phyloP scores from a whole-genome alignment of 768 basidiomycete species.

The Russula vinacea region DNA sequence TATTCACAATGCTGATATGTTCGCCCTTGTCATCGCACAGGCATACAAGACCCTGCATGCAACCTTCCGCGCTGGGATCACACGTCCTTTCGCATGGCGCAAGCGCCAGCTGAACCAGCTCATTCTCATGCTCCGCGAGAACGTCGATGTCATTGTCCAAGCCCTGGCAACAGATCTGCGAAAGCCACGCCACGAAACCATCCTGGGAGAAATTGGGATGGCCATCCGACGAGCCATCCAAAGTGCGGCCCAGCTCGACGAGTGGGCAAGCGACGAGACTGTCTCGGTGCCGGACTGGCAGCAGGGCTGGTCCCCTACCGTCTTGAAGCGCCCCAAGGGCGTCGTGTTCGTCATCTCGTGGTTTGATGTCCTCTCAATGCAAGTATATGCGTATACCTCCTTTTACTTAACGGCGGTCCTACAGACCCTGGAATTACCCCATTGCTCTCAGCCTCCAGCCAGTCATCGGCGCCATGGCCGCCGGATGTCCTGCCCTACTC shows the following conservation, averaged over 20 bases:
- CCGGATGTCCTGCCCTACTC: conserved; percentile 66
- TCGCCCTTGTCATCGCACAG: not conserved
- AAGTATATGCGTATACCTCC: not conserved
- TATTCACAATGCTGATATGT: not conserved
- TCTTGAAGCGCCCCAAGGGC: conserved; percentile 59
- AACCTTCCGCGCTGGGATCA: conserved; percentile 63
- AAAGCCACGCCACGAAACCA: conserved; percentile 32
- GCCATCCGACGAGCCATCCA: conserved; percentile 35
- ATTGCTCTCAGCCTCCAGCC: conserved; percentile 22
- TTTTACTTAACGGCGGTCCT: not conserved
- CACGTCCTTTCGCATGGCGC: conserved; percentile 57
- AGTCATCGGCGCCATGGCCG: conserved; percentile 62
- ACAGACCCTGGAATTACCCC: conserved; percentile 25
- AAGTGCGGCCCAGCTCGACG: conserved; percentile 47
- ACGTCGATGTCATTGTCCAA: conserved; percentile 49
- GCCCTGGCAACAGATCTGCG: conserved; percentile 40
- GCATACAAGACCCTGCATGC: conserved; percentile 30
- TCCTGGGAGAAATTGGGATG: conserved; percentile 43
- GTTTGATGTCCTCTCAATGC: conserved; percentile 31
- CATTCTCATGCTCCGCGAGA: conserved; percentile 60
- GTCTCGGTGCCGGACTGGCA: conserved; percentile 44
- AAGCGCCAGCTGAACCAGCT: conserved; percentile 63
- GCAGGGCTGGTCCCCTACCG: conserved; percentile 49
- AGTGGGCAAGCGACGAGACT: conserved; percentile 52
- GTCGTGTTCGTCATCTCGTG: conserved; percentile 59